Percentiles rank a stretch among this genome's conserved stretches.
These are phyloP conservation scores for Rosa rugosa DNA, from an alignment of 306 rosid species.

Conservation along the genomic window DNA sequence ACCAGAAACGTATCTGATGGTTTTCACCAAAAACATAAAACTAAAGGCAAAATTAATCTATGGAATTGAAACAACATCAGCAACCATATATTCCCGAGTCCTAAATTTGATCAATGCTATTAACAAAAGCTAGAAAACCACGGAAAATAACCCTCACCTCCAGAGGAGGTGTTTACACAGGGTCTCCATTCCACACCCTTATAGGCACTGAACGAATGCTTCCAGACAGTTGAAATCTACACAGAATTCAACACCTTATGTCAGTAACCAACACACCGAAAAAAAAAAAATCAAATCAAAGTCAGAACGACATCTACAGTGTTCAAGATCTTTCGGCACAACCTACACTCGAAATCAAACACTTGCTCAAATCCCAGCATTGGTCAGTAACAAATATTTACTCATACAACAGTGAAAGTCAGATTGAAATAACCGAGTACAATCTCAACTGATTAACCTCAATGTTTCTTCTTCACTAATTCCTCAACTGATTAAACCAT, in stretches of 20 bases:
- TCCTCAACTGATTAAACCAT: background rate
- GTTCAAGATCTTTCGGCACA: conserved; percentile 11
- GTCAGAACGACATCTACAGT: conserved; percentile 10
- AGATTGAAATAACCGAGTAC: background rate
- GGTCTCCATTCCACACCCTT: conserved; percentile 83
- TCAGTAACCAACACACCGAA: conserved; percentile 29
- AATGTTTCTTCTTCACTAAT: background rate
- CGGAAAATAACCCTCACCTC: conserved; percentile 48
- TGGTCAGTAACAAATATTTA: too few relatives aligned
- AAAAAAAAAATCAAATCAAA: conserved; percentile 1
- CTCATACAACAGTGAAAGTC: too few relatives aligned
- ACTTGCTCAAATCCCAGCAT: background rate
- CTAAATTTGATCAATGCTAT: background rate
- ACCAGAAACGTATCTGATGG: background rate
- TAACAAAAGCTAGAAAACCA: background rate
- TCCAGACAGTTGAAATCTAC: conserved; percentile 94
- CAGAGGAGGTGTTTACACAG: conserved; percentile 58
- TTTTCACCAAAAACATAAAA: too few relatives aligned
- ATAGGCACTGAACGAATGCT: conserved; percentile 37
- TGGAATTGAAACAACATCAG: background rate
- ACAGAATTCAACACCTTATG: conserved; percentile 22
- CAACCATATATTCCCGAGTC: background rate
- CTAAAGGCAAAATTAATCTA: background rate
- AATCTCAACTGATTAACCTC: too few relatives aligned
- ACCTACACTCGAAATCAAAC: conserved; percentile 17